phyloP scores from a whole-genome alignment of 345 rosid genomes.

The Populus alba region DNA sequence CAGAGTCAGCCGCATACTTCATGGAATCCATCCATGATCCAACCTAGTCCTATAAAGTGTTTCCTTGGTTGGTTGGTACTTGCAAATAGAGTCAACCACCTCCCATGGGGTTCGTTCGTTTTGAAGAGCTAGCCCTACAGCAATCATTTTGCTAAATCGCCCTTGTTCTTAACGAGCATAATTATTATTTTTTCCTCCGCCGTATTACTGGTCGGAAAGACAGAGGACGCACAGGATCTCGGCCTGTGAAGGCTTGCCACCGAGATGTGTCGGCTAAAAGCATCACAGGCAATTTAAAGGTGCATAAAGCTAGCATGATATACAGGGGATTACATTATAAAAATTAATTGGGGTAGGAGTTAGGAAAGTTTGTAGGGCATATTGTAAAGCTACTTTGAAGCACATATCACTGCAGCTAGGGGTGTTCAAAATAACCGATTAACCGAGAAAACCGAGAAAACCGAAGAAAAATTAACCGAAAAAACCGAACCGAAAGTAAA shows the following conservation, averaged over 20 bases:
- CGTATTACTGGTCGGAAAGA: neutral
- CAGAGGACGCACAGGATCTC: neutral
- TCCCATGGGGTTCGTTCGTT: neutral
- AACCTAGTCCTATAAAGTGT: neutral
- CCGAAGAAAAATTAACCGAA: no score
- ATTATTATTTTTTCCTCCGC: neutral
- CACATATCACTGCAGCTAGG: conserved; percentile 22
- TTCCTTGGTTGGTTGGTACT: conserved; percentile 13
- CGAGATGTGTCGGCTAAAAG: conserved; percentile 51
- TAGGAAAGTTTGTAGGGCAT: conserved; percentile 24
- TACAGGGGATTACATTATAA: neutral
- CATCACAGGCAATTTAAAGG: conserved; percentile 24
- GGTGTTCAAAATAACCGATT: no score
- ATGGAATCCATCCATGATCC: neutral
- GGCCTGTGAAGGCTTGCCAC: conserved; percentile 25
- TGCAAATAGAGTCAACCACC: neutral
- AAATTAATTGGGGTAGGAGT: neutral
- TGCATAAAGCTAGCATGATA: conserved; percentile 12
- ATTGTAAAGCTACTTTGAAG: conserved; percentile 33
- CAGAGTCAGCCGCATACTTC: conserved; percentile 12
- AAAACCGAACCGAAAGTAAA: no score
- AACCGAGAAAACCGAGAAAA: no score
- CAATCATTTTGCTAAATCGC: neutral
- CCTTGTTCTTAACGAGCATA: neutral
- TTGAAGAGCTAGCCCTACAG: no score